phyloP scores from a whole-genome alignment of 495 filamentous ascomycete genomes.

The Neurospora sp. region DNA sequence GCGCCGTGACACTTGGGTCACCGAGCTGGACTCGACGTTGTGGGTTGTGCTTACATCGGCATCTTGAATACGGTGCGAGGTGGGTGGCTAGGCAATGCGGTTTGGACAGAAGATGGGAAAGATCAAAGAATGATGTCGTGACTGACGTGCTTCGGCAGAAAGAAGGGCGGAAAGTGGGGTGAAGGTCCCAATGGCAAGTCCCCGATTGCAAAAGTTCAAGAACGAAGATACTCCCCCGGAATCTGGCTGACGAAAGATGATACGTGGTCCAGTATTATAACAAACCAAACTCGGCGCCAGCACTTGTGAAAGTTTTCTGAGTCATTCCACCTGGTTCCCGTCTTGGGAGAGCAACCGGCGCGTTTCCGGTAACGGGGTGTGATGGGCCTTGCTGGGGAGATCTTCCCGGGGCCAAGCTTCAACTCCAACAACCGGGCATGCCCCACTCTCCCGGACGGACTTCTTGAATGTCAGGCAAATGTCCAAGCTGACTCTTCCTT shows the following conservation, averaged over 20 bases:
- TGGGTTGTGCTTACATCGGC: constrained; percentile 25
- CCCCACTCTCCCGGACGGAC: not conserved
- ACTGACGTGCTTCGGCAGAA: not conserved
- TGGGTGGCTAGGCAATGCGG: constrained; percentile 2
- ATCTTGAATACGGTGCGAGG: constrained; percentile 12
- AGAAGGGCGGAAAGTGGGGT: constrained; percentile 4
- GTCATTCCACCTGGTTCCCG: not conserved
- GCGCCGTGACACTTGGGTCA: constrained; percentile 9
- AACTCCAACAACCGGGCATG: not conserved
- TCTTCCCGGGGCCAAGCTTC: not conserved
- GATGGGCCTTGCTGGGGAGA: not conserved
- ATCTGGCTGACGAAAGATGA: not conserved
- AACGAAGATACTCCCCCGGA: not conserved
- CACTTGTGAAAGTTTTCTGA: not conserved
- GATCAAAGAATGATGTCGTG: not conserved
- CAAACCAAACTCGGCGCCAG: not conserved
- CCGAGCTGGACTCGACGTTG: not conserved
- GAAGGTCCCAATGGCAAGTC: not conserved
- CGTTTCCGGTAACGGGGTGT: not conserved
- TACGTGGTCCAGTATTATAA: not conserved
- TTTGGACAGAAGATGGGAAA: not conserved
- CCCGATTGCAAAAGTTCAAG: not conserved
- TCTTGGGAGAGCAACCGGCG: not conserved
- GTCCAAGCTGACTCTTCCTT: not conserved
- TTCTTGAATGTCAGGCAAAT: not conserved